Conservation (phyloP, 1,139 yeast genomes). For the Protomyces pachydermus region DNA sequence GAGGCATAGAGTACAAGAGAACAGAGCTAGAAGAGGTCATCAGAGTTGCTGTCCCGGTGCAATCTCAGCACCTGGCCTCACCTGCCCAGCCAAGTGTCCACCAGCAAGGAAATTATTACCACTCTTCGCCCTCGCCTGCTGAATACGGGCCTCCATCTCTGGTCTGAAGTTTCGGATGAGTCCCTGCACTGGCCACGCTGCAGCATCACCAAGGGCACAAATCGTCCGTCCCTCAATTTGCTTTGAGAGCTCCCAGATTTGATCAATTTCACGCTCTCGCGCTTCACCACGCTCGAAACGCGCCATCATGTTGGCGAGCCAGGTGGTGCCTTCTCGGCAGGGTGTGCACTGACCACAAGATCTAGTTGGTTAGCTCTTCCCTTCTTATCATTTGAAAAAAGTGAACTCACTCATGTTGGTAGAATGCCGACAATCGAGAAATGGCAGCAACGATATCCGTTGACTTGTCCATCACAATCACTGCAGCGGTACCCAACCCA, state of each 20-base stretch:
- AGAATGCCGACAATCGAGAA: slow-evolving; percentile 74
- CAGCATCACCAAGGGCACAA: slow-evolving; percentile 88
- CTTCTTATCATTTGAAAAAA: neutral
- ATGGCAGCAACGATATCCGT: slow-evolving; percentile 80
- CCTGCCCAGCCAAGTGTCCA: slow-evolving; percentile 20
- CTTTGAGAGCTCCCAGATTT: slow-evolving; percentile 73
- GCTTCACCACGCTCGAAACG: slow-evolving; percentile 76
- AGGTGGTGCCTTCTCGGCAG: slow-evolving; percentile 89
- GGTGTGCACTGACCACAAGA: slow-evolving; percentile 94
- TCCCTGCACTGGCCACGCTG: slow-evolving; percentile 91
- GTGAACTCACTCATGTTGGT: slow-evolving; percentile 59
- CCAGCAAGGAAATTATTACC: slow-evolving; percentile 20
- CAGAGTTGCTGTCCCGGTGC: slow-evolving; percentile 21
- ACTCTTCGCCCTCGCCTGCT: slow-evolving; percentile 32
- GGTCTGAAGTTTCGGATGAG: slow-evolving; percentile 78
- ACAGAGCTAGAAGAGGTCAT: neutral
- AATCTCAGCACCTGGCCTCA: slow-evolving; percentile 16
- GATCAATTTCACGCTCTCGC: slow-evolving; percentile 69
- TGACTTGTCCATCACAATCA: slow-evolving; percentile 79
- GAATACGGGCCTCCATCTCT: slow-evolving; percentile 67
- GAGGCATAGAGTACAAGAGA: neutral
- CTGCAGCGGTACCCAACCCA: slow-evolving; percentile 88
- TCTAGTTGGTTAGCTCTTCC: neutral
- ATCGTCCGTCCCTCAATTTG: slow-evolving; percentile 42
- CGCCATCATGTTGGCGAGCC: slow-evolving; percentile 78